These are phyloP conservation scores for Colletotrichum graminicola DNA, from an alignment of 2,329 filamentous ascomycete genomes.

Conservation along the genomic window DNA sequence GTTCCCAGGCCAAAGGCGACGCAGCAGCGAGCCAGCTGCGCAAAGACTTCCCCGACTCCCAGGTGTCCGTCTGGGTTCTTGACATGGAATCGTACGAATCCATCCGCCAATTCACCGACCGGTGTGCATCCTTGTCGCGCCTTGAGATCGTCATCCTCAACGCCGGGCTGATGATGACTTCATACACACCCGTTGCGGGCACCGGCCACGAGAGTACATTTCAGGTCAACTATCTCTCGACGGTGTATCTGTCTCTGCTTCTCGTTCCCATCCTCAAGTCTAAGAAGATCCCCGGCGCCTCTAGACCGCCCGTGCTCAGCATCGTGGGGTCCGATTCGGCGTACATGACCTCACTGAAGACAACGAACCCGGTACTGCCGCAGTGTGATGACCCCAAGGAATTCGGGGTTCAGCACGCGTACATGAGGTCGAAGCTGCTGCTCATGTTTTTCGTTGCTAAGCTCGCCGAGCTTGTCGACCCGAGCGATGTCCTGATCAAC, in stretches of 20 bases:
- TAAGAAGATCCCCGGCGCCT: constrained; percentile 29
- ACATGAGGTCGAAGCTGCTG: constrained; percentile 45
- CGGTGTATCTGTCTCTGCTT: constrained; percentile 49
- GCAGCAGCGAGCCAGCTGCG: constrained; percentile 52
- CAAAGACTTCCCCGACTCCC: constrained; percentile 46
- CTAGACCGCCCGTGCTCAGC: constrained; percentile 44
- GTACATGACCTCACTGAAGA: constrained; percentile 41
- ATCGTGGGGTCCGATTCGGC: constrained; percentile 47
- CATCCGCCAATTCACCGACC: constrained; percentile 53
- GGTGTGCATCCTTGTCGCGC: constrained; percentile 49
- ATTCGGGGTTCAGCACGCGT: constrained; percentile 40
- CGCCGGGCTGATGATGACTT: constrained; percentile 50
- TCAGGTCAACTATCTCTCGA: constrained; percentile 57
- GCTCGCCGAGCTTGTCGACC: constrained; percentile 37
- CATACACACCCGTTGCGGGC: neutral
- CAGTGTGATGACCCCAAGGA: constrained; percentile 42
- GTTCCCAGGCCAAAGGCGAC: constrained; percentile 54
- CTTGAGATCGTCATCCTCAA: constrained; percentile 62
- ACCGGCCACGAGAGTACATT: constrained; percentile 56
- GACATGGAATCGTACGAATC: constrained; percentile 60
- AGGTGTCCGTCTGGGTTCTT: constrained; percentile 58
- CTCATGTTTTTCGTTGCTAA: constrained; percentile 33
- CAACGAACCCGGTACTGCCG: constrained; percentile 43
- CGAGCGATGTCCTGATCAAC: constrained; percentile 45
- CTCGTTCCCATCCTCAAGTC: constrained; percentile 49